Conservation (phyloP, 2,329 filamentous ascomycete species). For the Cercospora sp. region DNA sequence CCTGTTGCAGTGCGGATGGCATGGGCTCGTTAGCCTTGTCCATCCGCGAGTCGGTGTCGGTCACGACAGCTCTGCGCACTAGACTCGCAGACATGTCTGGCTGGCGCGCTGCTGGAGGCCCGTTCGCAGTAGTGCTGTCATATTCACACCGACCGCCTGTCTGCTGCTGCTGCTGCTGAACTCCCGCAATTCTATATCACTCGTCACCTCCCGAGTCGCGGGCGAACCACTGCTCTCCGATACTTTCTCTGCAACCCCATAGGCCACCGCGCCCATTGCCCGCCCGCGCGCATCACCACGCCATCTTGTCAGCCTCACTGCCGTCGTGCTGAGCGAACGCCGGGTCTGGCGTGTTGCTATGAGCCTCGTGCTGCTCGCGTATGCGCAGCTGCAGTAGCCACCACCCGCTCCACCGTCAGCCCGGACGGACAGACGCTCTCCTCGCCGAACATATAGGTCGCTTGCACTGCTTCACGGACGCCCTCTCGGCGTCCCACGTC, state of each 20-base stretch:
- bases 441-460: constrained; percentile 4
- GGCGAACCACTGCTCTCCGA: constrained; percentile 23
- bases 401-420: constrained; percentile 1
- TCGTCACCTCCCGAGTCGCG: constrained; percentile 20
- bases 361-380: constrained; percentile 10
- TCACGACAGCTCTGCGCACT: constrained; percentile 18
- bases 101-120: constrained; percentile 8
- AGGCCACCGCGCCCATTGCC: constrained; percentile 17
- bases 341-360: constrained; percentile 7
- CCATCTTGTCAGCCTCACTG: constrained; percentile 1
- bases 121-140: constrained; percentile 25
- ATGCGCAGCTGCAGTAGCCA: constrained; percentile 14
- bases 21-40: constrained; percentile 2
- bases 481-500: constrained; percentile 30
- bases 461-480: constrained; percentile 3
- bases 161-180: neutral
- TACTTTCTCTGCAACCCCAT: constrained; percentile 22
- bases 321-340: neutral
- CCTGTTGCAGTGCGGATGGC: neutral
- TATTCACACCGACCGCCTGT: constrained; percentile 12
- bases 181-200: constrained; percentile 25
- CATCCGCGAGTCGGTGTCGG: neutral
- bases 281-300: constrained; percentile 11
- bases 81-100: constrained; percentile 18
- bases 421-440: constrained; percentile 1